Base-by-base conservation (phyloP, 495 filamentous ascomycete species). In the Daldinia concentrica region DNA sequence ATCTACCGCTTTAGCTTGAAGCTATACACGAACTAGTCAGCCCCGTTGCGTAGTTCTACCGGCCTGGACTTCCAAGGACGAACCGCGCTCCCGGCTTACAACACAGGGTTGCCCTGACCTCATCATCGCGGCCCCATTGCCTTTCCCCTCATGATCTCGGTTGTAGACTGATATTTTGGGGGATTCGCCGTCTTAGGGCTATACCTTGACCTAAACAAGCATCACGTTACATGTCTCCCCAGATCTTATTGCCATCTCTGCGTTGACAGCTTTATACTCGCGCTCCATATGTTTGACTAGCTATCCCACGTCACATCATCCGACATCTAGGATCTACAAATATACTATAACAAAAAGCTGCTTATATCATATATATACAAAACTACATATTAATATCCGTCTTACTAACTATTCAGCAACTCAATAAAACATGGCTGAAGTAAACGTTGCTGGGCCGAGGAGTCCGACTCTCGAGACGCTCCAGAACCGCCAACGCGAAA, bases 71-170 rank as follows among this genome's bases (percentile, higher is more conserved):
- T 57, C 27, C 27, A 60, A 62, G 51, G 56, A 58, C 61, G 56
- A 66, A 48, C 45, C n/a, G n/a, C 57, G 54, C 54, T 48, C 51
- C 52, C 15, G 24, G 14, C 14, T 59, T 41, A 51, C 52, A 63
- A 59, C 45, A 59, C 66, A 73, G 54, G 71, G 71, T 73, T 69
- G 52, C 71, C 71, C 66, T 73, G 66, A 66, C 71, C 58, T 73
- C 57, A 36, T 41, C 41, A 41, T 63, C 58, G 66, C 62, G 41
- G 27, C 12, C 58, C 57, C 26, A 1, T 65, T 57, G 51, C 37
- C 58, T 58, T 48, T 66, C 71, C 65, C 70, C 70, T 66, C 66
- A 59, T n/a, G 24, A 52, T 62, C 32, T 68, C 61, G 43, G 27
- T 36, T 68, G 29, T 64, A 58, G 5, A 59, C 24, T 64, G 50